Conservation (phyloP, 1,284 basidiomycete species). For the Boletus holoroseus region DNA sequence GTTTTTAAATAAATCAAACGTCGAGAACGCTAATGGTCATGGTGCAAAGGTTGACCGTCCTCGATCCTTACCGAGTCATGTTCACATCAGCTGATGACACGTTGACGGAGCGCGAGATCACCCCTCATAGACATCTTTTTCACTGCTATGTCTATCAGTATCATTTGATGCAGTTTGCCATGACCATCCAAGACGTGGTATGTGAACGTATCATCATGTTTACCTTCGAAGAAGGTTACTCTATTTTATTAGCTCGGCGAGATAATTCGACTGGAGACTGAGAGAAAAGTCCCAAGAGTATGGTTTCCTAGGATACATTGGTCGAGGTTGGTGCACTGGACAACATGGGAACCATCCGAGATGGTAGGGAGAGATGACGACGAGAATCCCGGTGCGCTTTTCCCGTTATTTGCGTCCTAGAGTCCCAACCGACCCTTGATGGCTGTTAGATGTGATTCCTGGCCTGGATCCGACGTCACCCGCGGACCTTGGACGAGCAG, state of each 20-base stretch:
- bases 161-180: slow-evolving; percentile 54
- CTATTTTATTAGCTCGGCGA: slow-evolving; percentile 42
- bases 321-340: slow-evolving; percentile 39
- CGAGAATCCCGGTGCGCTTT: slow-evolving; percentile 46
- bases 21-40: slow-evolving; percentile 4
- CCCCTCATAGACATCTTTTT: slow-evolving; percentile 63
- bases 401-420: background rate
- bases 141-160: slow-evolving; percentile 73
- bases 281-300: slow-evolving; percentile 45
- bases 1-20: background rate
- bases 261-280: slow-evolving; percentile 54
- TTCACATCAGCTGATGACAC: slow-evolving; percentile 48
- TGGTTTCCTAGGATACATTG: slow-evolving; percentile 63
- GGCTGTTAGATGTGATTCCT: slow-evolving; percentile 49
- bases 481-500: slow-evolving; percentile 51
- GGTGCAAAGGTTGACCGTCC: slow-evolving; percentile 47
- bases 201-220: slow-evolving; percentile 31
- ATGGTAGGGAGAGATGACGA: slow-evolving; percentile 45
- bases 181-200: slow-evolving; percentile 44
- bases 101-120: slow-evolving; percentile 33
- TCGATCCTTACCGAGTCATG: slow-evolving; percentile 64
- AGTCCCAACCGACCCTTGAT: background rate
- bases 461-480: slow-evolving; percentile 43
- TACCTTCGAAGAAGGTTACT: slow-evolving; percentile 17
- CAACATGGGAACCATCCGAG: slow-evolving; percentile 46